Percentiles rank a stretch among this genome's conserved stretches.
Evolutionary conservation across 2,329 filamentous ascomycete species (phyloP).

Genomic region (Trichoderma semiorbis): DNA sequence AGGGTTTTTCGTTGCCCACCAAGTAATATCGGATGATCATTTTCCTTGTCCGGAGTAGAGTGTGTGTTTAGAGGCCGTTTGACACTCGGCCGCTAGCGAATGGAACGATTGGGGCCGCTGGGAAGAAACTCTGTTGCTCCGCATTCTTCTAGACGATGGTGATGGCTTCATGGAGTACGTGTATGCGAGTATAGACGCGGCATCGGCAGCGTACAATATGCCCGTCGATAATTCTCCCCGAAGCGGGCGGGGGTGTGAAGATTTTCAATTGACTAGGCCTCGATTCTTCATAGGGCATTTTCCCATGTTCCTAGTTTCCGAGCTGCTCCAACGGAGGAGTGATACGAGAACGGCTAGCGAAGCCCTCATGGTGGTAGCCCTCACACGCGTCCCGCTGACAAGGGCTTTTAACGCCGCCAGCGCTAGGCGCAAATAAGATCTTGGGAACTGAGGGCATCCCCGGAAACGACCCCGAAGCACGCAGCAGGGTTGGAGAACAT

Average conservation of each 20-base stretch:
- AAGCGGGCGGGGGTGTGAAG: not conserved
- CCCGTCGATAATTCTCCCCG: not conserved
- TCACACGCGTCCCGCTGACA: not conserved
- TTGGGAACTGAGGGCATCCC: not conserved
- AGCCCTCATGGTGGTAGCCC: not conserved
- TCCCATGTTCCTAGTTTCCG: not conserved
- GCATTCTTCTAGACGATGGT: not conserved
- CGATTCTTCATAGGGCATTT: not conserved
- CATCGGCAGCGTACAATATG: not conserved
- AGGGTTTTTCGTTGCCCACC: not conserved
- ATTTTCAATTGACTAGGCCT: not conserved
- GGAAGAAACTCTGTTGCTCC: not conserved
- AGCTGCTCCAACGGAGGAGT: not conserved
- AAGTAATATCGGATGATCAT: slow-evolving; percentile 1
- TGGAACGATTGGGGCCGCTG: not conserved
- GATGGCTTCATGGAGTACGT: not conserved
- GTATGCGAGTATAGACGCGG: not conserved
- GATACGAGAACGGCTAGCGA: slow-evolving; percentile 10
- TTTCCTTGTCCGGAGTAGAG: not conserved
- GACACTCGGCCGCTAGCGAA: not conserved
- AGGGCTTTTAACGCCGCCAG: not conserved
- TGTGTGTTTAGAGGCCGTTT: not conserved
- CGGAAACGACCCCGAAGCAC: not conserved
- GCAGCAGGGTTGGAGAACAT: not conserved
- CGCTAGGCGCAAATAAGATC: slow-evolving; percentile 2